These are phyloP conservation scores for Trypanosoma melophagium DNA, from an alignment of 208 protist species.

Conservation along the genomic window DNA sequence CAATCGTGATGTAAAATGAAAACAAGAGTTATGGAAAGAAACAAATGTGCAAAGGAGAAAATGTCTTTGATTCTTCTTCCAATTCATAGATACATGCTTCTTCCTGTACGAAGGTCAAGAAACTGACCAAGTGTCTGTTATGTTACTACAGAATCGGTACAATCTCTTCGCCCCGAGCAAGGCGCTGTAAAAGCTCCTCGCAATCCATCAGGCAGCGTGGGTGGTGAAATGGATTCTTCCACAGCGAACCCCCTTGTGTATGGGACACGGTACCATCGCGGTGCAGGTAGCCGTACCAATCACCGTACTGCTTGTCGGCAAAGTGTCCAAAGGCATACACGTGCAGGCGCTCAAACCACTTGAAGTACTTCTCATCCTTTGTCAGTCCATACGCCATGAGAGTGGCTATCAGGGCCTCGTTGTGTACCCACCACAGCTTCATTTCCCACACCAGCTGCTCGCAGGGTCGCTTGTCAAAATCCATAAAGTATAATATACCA, in stretches of 20 bases:
- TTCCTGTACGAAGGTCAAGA: background rate
- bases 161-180: slow-evolving; percentile 10
- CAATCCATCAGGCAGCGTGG: slow-evolving; percentile 17
- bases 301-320: slow-evolving; percentile 21
- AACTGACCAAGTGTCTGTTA: too few species aligned
- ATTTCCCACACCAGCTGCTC: slow-evolving; percentile 26
- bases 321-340: slow-evolving; percentile 24
- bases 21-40: too few species aligned
- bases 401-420: slow-evolving; percentile 23
- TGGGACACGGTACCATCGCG: slow-evolving; percentile 18
- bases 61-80: too few species aligned
- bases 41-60: too few species aligned
- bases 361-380: slow-evolving; percentile 17
- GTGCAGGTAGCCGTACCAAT: slow-evolving; percentile 29
- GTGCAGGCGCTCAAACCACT: slow-evolving; percentile 20
- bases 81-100: too few species aligned
- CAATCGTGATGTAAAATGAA: too few species aligned
- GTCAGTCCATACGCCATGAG: slow-evolving; percentile 20
- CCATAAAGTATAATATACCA: slow-evolving; percentile 24
- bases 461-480: slow-evolving; percentile 15
- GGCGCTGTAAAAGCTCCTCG: background rate
- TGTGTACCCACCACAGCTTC: slow-evolving; percentile 32
- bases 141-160: background rate
- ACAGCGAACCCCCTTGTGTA: slow-evolving; percentile 12
- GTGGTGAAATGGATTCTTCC: slow-evolving; percentile 23